Evolutionary conservation across 1,284 basidiomycete species (phyloP).

Genomic region (Testicularia cyperi): DNA sequence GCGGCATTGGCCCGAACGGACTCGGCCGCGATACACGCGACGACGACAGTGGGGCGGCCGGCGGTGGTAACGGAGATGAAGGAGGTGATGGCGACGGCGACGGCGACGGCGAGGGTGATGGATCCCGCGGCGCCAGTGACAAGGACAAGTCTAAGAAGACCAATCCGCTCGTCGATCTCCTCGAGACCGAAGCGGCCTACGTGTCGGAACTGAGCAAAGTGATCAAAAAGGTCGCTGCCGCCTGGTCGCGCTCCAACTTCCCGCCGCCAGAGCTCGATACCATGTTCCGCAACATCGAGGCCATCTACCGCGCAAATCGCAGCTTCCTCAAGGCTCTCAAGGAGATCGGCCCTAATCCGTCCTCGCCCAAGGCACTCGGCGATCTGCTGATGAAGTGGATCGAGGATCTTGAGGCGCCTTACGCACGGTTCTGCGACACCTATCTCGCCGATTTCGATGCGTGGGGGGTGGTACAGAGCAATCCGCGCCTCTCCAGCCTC

Average conservation of each 20-base stretch:
- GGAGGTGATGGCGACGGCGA: conserved; percentile 11
- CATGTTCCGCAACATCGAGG: conserved; percentile 92
- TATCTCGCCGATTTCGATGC: conserved; percentile 78
- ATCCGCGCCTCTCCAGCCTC: conserved; percentile 71
- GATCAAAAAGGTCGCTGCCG: conserved; percentile 94
- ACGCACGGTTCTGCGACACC: conserved; percentile 75
- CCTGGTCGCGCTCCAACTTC: conserved; percentile 92
- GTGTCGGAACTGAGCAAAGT: conserved; percentile 87
- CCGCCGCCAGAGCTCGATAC: conserved; percentile 86
- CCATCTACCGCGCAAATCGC: conserved; percentile 87
- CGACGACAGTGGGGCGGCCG: conserved; percentile 3
- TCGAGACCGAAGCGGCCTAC: conserved; percentile 89
- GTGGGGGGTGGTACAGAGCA: conserved; percentile 76
- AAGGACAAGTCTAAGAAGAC: conserved; percentile 36
- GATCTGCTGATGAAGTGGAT: conserved; percentile 98
- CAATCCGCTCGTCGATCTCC: conserved; percentile 86
- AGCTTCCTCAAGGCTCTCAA: conserved; percentile 73
- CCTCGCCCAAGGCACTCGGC: conserved; percentile 90
- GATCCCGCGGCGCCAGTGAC: conserved; percentile 11
- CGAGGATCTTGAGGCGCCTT: conserved; percentile 70
- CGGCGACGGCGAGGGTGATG: conserved; percentile 23
- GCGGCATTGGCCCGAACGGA: conserved; percentile 1
- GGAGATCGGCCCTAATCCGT: conserved; percentile 88
- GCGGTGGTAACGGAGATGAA: conserved; percentile 10
- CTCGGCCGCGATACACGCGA: conserved; percentile 2